Base-by-base conservation (phyloP, 345 rosid species). In the Abelmoschus esculentus region DNA sequence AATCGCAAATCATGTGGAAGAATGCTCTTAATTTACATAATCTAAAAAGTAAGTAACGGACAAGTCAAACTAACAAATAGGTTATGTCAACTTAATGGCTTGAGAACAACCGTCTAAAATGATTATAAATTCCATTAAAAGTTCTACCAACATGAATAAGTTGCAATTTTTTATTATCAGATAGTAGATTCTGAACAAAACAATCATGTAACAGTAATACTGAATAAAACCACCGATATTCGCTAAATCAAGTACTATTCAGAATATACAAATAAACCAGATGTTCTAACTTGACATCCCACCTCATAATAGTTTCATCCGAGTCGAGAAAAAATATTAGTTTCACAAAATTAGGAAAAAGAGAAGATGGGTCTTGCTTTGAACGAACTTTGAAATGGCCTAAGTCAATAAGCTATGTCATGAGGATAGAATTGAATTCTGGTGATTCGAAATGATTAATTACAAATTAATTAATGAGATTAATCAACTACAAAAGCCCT, bases 1-100 rank as follows among this genome's bases (percentile, higher is more conserved):
- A 70, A 59, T 31, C 59, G 54, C 18, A 62, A 2, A 70, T 22
- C 64, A 60, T 36, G 11, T 50, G 61, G n/a, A 75, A 73, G 42
- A 32, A 56, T 56, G 56, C 14, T 5, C 34, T 61, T 12, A 42
- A 19, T 32, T 50, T 44, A 38, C 14, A n/a, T 1, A 56, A 44
- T 57, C n/a, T 28, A 28, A 44, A 15, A 19, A 61, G 26, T 40
- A 67, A 6, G 44, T 52, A 17, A 38, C 18, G n/a, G 50, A 62
- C 5, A 61, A 61, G 22, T 61, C 65, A 61, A 61, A 22, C 26
- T 22, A 22, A 22, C 26, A 22, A 22, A 22, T 22, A 22, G 26
- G 1, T 22, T 22, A 22, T 22, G 26, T 22, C 26, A 22, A 22
- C 26, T 34, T 34, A 36, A 36, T 4, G 47, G 66, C 13, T 34